Base-by-base conservation (phyloP, 202 grass and related monocot species). In the Panicum hallii region DNA sequence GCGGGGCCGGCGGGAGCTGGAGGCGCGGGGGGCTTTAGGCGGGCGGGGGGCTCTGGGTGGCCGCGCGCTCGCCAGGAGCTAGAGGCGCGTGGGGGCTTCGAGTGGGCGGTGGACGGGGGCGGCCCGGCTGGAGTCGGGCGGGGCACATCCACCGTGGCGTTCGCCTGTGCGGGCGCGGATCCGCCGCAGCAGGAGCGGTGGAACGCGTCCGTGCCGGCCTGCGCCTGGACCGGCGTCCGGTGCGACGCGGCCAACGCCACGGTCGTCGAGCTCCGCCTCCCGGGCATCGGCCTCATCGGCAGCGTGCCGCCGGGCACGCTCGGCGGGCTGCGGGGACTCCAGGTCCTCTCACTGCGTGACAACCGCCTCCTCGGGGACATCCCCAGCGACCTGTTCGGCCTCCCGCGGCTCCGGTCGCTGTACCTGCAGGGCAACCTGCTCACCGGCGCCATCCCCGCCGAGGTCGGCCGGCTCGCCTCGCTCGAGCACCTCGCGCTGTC, bases 251-350 rank as follows among this genome's bases (percentile, higher is more conserved):
- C 43, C 61, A 90, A 92, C 78, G 42, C 60, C 72, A 84, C 91
- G 19, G 93, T 99, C 4, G 9, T 75, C 4, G 78, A 10, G 74
- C 82, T 99, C 8, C 93, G 28, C 68, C 93, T 99, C 45, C 97
- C 93, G 1, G 97, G 90, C 32, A 52, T 91, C 17, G 93, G 91
- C 15, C 97, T 99, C 49, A 30, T 91, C 30, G 97, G 97, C 16
- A 7, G 40, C 80, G 58, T 99, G 1, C 82, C 91, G 0, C n/a
- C 63, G 0, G 76, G 52, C 67, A 99, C 85, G 3, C 86, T 99
- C 5, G 69, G 90, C 0, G 14, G 2, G 7, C 90, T 96, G 49
- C 22, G 20, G 16, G 57, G 64, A 5, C 93, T 99, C 0, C 72
- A 62, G 9, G 87, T 82, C 5, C 82, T 99, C 28, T 99, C 97